Conservation (phyloP, 2,329 filamentous ascomycete genomes). For the Cladosporium sphaerospermum region DNA sequence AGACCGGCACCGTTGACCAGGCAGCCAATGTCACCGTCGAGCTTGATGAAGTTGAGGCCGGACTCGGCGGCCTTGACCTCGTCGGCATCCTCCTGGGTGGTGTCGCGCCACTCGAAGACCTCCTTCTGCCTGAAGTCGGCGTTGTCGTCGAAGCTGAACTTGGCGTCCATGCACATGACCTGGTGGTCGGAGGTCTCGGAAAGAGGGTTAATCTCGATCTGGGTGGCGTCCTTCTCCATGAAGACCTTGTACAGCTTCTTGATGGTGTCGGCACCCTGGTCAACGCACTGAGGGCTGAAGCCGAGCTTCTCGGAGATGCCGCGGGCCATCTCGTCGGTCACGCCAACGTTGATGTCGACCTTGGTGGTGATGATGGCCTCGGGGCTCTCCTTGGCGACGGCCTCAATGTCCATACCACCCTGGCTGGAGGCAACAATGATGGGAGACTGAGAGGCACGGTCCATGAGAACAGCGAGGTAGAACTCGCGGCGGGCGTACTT, state of each 20-base stretch:
- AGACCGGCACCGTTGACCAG: conserved; percentile 98
- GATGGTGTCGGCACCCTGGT: conserved; percentile 91
- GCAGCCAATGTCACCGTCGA: conserved; percentile 98
- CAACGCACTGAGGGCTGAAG: conserved; percentile 96
- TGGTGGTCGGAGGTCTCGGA: conserved; percentile 97
- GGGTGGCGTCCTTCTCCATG: conserved; percentile 94
- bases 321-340: conserved; percentile 89
- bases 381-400: conserved; percentile 94
- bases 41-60: conserved; percentile 99
- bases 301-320: conserved; percentile 87
- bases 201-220: conserved; percentile 99
- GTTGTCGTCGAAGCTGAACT: conserved; percentile 98
- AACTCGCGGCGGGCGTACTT: conserved; percentile 99
- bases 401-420: conserved; percentile 98
- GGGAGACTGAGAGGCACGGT: conserved; percentile 81
- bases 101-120: conserved; percentile 87
- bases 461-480: conserved; percentile 98
- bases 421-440: conserved; percentile 97
- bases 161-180: conserved; percentile 98
- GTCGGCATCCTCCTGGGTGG: conserved; percentile 91
- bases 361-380: conserved; percentile 91
- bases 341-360: conserved; percentile 88
- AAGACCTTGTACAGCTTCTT: conserved; percentile 99
- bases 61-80: conserved; percentile 94
- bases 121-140: conserved; percentile 98